Evolutionary conservation across 2,329 filamentous ascomycete species (phyloP), one percentile per base, ranked within the genome.

Genomic region (Akanthomyces uredinophilus): DNA sequence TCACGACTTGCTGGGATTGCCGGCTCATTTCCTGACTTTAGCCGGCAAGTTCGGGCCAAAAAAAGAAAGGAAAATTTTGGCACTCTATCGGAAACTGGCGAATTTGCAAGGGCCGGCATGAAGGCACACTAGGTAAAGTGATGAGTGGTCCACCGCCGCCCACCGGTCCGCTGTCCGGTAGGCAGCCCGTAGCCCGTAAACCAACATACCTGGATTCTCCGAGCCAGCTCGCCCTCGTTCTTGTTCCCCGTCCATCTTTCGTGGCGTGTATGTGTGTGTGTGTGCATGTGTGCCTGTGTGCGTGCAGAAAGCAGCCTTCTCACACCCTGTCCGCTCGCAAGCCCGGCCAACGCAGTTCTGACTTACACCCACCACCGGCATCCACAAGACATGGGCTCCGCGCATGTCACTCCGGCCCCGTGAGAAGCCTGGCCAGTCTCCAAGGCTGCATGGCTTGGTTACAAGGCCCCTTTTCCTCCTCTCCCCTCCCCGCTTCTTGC

Each of bases 331-430:
- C 58, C 52, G 52, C 44, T 62, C 32, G 37, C 37, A 56, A 32
- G 44, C 22, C 7, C 52, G 27, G 52, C 44, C 51, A 50, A 51
- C 43, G 22, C 24, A 56, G 39, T 56, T 39, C 8, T 24, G 44
- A 62, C 60, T 62, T 62, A 62, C 60, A 62, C 44, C 60, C 60
- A 49, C 51, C 49, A 2, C 29, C 1, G 32, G 44, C 44, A 56
- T 44, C 60, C 60, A 62, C 60, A 56, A 11, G 8, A 51, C 51
- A 11, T 55, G 51, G 49, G 10, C 22, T 55, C 50, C 51, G 50
- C 43, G 60, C 52, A 62, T 62, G 60, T 62, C 60, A 62, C 60
- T 51, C 11, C 60, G 35, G 52, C 50, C 60, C 52, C 60, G 60
- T 62, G 60, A 56, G 60, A 55, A 55, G 60, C 32, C 60, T 56